Base-by-base conservation (phyloP, 768 basidiomycete species). In the Pisolithus microcarpus region DNA sequence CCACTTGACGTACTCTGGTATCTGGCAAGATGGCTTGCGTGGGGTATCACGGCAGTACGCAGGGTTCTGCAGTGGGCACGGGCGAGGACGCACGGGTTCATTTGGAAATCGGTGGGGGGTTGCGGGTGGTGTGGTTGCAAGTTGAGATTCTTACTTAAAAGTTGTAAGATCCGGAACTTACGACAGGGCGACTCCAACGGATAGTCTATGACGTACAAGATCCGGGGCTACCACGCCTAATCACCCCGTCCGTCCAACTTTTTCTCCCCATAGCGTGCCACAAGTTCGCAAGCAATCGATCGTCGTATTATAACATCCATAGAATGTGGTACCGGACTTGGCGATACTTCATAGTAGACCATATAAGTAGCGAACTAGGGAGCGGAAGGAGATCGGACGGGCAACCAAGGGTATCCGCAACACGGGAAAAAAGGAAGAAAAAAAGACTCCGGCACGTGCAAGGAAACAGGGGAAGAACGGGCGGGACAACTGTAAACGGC, bases 281-380 rank as follows among this genome's bases (percentile, higher is more conserved):
- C 10, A 11, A 26, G 19, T 23, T 11, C 23, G 18, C 34, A 23
- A 23, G 44, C 13, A 26, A 26, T 43, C 24, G 3, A 28, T 8
- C 16, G 30, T 46, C 47, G 48, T 59, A 62, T 65, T 66, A 63
- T 53, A 57, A 62, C 62, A 60, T 49, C 50, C 38, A 52, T 51
- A 48, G 54, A 50, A 46, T 56, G 51, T 34, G 11, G 34, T 34
- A 34, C 51, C 44, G 39, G 26, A 58, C 58, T 53, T 55, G 58
- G 42, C 42, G 40, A 53, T 60, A 64, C 53, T 39, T 58, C 65
- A 61, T 67, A 67, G 59, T 67, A 61, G 58, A 66, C 56, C 59
- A 63, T 55, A 62, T 69, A 67, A 69, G 52, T 67, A 67, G 52
- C 26, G 42, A 34, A 51, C 51, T 46, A 61, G 52, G 18, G 64